phyloP scores from a whole-genome alignment of 2,329 filamentous ascomycete species.

The Alternaria angustiovoidea region DNA sequence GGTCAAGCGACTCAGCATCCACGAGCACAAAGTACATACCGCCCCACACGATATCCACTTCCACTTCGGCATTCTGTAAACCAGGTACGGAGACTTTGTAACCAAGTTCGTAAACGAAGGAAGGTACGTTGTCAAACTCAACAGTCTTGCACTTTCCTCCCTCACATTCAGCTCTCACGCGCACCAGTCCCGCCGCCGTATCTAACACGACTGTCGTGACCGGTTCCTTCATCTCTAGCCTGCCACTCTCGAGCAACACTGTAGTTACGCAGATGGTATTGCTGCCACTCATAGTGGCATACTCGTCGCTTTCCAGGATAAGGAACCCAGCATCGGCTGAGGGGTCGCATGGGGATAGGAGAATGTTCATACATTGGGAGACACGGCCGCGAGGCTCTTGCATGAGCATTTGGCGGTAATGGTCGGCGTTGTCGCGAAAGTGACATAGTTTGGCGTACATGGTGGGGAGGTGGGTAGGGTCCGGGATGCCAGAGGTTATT shows the following conservation, averaged over 20 bases:
- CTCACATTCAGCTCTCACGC: constrained; percentile 53
- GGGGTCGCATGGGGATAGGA: constrained; percentile 55
- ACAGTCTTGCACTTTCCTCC: constrained; percentile 56
- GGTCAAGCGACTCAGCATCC: constrained; percentile 49
- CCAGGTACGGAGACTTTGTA: constrained; percentile 37
- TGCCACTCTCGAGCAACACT: constrained; percentile 58
- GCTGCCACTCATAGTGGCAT: constrained; percentile 56
- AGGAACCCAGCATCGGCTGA: constrained; percentile 57
- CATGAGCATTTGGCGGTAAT: constrained; percentile 54
- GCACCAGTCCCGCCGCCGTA: constrained; percentile 56
- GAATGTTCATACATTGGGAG: constrained; percentile 55
- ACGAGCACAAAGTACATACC: constrained; percentile 58
- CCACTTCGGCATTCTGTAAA: not conserved
- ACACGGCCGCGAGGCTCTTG: constrained; percentile 58
- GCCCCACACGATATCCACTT: constrained; percentile 56
- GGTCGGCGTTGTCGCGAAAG: constrained; percentile 53
- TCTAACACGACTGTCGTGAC: constrained; percentile 54
- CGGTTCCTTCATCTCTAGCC: constrained; percentile 57
- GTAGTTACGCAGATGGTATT: constrained; percentile 58
- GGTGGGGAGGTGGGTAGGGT: constrained; percentile 52
- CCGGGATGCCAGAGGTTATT: constrained; percentile 58
- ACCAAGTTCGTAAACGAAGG: constrained; percentile 55
- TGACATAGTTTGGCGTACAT: constrained; percentile 60
- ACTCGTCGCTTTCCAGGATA: constrained; percentile 59
- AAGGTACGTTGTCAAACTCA: constrained; percentile 57